Conservation (phyloP, 2,329 filamentous ascomycete species). For the Penicillium sp. region DNA sequence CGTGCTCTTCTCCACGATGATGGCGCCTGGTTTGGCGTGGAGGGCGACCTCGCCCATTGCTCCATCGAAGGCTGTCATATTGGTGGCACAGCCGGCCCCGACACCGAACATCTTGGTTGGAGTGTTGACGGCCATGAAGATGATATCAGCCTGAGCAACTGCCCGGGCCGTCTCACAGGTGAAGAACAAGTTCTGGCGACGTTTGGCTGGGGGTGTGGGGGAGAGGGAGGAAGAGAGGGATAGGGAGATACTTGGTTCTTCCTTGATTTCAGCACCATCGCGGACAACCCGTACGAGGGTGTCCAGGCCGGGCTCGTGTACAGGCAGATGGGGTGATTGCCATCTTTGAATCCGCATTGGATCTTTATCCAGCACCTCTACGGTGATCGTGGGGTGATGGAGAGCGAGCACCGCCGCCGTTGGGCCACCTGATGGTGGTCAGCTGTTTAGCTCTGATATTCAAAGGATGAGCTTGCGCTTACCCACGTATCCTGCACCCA, state of each 20-base stretch:
- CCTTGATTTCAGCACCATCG: conserved; percentile 37
- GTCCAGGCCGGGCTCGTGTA: conserved; percentile 73
- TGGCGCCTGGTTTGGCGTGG: conserved; percentile 67
- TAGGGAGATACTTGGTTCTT: too few relatives aligned
- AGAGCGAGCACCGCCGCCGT: conserved; percentile 75
- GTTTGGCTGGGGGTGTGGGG: conserved; percentile 32
- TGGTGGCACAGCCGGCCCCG: conserved; percentile 72
- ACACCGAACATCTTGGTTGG: conserved; percentile 73
- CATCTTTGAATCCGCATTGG: conserved; percentile 68
- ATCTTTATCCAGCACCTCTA: conserved; percentile 77
- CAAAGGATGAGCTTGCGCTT: conserved; percentile 35
- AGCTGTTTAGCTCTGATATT: background rate
- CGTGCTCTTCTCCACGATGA: conserved; percentile 82
- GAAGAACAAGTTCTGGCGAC: conserved; percentile 72
- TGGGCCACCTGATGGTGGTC: conserved; percentile 62
- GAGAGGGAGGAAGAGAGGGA: too few relatives aligned
- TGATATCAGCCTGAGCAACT: conserved; percentile 71
- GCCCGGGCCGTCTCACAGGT: conserved; percentile 66
- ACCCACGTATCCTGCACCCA: conserved; percentile 78
- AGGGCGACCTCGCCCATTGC: conserved; percentile 70
- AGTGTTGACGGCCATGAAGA: conserved; percentile 79
- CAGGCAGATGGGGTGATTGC: conserved; percentile 74
- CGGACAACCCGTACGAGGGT: conserved; percentile 64
- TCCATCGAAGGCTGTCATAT: conserved; percentile 73
- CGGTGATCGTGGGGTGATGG: conserved; percentile 70